Evolutionary conservation across 345 rosid species (phyloP).

Genomic region (Syzygium aqueum): DNA sequence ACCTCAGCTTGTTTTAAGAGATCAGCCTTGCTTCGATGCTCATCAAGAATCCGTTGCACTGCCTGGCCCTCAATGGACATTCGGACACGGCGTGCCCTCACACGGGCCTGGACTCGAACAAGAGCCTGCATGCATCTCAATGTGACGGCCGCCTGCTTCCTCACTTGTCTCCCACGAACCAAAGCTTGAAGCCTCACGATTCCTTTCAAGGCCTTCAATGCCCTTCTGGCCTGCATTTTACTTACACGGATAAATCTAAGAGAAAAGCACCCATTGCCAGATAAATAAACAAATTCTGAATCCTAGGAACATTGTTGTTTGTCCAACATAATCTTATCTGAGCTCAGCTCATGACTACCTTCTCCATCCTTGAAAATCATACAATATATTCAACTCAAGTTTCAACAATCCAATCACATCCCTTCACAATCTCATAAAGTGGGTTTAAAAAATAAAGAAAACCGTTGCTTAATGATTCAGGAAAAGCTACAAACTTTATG

Average conservation of each 20-base stretch:
- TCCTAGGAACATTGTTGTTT: background rate
- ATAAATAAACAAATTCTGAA: background rate
- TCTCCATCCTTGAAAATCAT: background rate
- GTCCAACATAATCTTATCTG: background rate
- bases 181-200: slow-evolving; percentile 92
- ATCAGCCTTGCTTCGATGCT: slow-evolving; percentile 50
- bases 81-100: slow-evolving; percentile 85
- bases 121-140: slow-evolving; percentile 97
- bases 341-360: background rate
- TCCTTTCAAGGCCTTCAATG: slow-evolving; percentile 81
- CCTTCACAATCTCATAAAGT: background rate
- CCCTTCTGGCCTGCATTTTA: slow-evolving; percentile 65
- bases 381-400: background rate
- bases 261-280: background rate
- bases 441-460: background rate
- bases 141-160: slow-evolving; percentile 97
- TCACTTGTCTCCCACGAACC: slow-evolving; percentile 85
- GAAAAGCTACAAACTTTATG: background rate
- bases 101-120: slow-evolving; percentile 90
- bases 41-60: slow-evolving; percentile 59
- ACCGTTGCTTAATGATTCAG: background rate
- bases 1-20: slow-evolving; percentile 82
- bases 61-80: slow-evolving; percentile 85
- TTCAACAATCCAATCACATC: background rate
- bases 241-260: background rate